A percentile compares a stretch with the other conserved stretches of the same genome.
These are phyloP conservation scores for Achlya hypogyna DNA, from an alignment of 352 stramenopile species.

Conservation along the genomic window DNA sequence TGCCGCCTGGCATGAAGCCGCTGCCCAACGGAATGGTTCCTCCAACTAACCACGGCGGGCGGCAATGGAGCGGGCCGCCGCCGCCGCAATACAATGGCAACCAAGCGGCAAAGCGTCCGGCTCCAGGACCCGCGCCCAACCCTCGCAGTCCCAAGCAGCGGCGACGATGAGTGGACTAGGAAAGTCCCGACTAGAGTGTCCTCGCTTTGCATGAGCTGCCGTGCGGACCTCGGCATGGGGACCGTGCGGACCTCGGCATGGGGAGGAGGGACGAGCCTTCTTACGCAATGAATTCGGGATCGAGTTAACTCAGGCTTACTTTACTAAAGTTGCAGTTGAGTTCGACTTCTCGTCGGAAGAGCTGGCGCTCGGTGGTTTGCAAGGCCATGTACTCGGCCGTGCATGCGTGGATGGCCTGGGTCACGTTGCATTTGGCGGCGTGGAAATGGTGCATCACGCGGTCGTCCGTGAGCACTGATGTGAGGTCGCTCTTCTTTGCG, in stretches of 20 bases:
- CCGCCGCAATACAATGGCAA: conserved; percentile 10
- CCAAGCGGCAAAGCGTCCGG: conserved; percentile 30
- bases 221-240: no score
- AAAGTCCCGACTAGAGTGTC: no score
- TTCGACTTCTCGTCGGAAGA: conserved; percentile 53
- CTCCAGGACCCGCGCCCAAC: conserved; percentile 24
- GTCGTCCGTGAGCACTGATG: conserved; percentile 59
- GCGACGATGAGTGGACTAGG: conserved; percentile 35
- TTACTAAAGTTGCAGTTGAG: conserved; percentile 8
- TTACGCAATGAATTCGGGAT: no score
- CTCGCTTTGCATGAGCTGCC: no score
- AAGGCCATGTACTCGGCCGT: conserved; percentile 34
- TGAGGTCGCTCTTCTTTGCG: conserved; percentile 48
- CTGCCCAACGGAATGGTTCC: background rate
- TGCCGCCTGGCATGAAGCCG: background rate
- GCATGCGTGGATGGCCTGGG: conserved; percentile 42
- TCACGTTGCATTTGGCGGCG: conserved; percentile 60
- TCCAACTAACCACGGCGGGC: conserved; percentile 28
- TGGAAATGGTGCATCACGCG: conserved; percentile 60
- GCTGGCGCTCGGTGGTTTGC: conserved; percentile 47
- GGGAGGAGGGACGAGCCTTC: no score
- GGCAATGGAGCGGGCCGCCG: conserved; percentile 3
- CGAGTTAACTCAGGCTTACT: background rate
- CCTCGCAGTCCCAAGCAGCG: conserved; percentile 43
- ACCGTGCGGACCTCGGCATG: no score